Conservation (phyloP, 78 protist species). For the slime mould (Dictyostelium discoideum) region DNA sequence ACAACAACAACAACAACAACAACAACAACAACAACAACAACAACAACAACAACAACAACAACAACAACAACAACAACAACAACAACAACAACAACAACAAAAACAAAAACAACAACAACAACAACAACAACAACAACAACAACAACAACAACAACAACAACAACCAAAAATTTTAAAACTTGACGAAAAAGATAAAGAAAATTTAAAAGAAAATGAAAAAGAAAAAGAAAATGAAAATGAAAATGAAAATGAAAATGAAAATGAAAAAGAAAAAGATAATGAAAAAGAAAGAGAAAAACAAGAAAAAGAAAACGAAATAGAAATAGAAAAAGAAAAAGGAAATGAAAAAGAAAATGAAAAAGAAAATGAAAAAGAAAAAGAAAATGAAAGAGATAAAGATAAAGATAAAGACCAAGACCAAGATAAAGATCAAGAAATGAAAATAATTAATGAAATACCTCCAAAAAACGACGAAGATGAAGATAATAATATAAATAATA, state of each 20-base stretch:
- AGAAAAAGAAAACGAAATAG: too few species aligned
- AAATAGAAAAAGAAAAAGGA: too few species aligned
- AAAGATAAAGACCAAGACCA: background rate
- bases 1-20: background rate
- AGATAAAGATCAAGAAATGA: background rate
- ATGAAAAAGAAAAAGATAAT: background rate
- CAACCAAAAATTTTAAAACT: background rate
- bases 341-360: too few species aligned
- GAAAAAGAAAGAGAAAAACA: background rate
- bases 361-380: background rate
- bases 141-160: background rate
- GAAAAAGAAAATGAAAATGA: background rate
- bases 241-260: background rate
- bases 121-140: background rate
- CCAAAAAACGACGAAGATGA: conserved; percentile 4
- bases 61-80: background rate
- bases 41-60: background rate
- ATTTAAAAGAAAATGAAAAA: background rate
- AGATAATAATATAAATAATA: background rate
- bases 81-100: background rate
- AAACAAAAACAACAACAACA: background rate
- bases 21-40: background rate
- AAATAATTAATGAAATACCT: background rate
- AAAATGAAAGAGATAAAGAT: background rate
- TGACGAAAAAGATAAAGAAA: background rate